These are phyloP conservation scores for Tieghemiomyces parasiticus DNA, from an alignment of 192 early-diverging fungal species.

Conservation along the genomic window DNA sequence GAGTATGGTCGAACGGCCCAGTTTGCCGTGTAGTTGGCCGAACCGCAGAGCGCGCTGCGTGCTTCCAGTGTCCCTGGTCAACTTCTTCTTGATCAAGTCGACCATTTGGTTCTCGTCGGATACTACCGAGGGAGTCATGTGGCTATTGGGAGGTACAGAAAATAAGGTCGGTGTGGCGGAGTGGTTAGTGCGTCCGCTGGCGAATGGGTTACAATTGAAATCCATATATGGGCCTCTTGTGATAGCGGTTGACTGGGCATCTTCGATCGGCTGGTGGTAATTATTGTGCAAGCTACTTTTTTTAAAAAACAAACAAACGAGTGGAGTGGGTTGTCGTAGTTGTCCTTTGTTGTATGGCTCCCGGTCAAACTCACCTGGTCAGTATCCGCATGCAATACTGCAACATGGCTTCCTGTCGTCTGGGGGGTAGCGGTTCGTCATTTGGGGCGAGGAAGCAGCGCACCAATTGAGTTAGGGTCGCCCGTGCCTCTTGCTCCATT, in stretches of 20 bases:
- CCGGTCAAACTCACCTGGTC: neutral
- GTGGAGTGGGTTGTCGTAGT: neutral
- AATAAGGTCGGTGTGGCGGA: neutral
- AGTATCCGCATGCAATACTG: neutral
- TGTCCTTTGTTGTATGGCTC: neutral
- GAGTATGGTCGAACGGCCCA: neutral
- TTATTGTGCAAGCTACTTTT: neutral
- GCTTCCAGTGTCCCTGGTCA: neutral
- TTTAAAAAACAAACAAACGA: neutral
- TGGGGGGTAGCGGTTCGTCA: neutral
- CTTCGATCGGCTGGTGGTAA: neutral
- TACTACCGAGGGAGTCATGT: neutral
- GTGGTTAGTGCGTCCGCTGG: neutral
- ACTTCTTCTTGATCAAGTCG: constrained; percentile 5
- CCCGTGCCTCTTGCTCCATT: neutral
- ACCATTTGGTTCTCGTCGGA: neutral
- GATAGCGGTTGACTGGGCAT: neutral
- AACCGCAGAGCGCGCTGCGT: neutral
- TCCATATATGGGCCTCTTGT: neutral
- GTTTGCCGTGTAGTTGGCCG: neutral
- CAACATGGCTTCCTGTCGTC: neutral
- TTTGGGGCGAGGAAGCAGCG: neutral
- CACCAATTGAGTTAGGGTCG: neutral
- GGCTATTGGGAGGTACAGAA: neutral
- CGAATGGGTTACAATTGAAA: neutral